Percentiles rank a stretch among this genome's conserved stretches.
phyloP scores from a whole-genome alignment of 2,329 filamentous ascomycete species.

The Lecanicillium sp. region DNA sequence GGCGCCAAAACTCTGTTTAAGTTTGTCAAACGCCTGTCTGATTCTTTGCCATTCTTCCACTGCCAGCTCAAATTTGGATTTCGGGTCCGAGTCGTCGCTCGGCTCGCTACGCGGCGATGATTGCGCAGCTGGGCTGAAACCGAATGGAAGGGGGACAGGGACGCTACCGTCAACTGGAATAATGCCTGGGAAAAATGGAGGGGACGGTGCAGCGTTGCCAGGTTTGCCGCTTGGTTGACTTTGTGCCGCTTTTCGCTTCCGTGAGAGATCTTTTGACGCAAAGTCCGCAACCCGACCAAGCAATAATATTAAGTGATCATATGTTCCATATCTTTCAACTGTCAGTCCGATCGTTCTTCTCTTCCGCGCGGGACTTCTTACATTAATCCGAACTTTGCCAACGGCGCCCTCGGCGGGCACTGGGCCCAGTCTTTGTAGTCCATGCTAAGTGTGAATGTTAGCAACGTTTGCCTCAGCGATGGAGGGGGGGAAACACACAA shows the following conservation, averaged over 20 bases:
- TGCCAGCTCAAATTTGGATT: constrained; percentile 60
- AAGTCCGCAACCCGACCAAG: constrained; percentile 76
- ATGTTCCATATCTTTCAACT: constrained; percentile 68
- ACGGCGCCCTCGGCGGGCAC: constrained; percentile 74
- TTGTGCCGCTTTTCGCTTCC: constrained; percentile 61
- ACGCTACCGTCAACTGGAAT: constrained; percentile 45
- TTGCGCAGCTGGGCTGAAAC: constrained; percentile 44
- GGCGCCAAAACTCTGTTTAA: constrained; percentile 59
- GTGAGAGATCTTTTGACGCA: constrained; percentile 63
- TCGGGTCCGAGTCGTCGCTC: constrained; percentile 49
- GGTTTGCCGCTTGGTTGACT: constrained; percentile 16
- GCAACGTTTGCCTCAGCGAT: background rate
- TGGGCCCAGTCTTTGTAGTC: constrained; percentile 76
- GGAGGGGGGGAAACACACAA: constrained; percentile 54
- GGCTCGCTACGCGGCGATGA: constrained; percentile 34
- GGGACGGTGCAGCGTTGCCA: constrained; percentile 16
- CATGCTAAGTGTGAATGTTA: constrained; percentile 45
- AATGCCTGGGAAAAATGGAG: constrained; percentile 44
- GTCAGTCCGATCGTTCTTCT: background rate
- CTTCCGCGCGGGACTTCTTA: constrained; percentile 28
- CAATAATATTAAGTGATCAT: constrained; percentile 79
- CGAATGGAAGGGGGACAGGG: constrained; percentile 43
- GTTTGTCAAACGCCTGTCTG: constrained; percentile 58
- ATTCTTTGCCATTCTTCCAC: constrained; percentile 74
- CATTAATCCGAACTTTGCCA: constrained; percentile 69